Percentiles rank a stretch among this genome's conserved stretches.
Conservation (phyloP, 768 basidiomycete species). For the Nidularia pulvinata region DNA sequence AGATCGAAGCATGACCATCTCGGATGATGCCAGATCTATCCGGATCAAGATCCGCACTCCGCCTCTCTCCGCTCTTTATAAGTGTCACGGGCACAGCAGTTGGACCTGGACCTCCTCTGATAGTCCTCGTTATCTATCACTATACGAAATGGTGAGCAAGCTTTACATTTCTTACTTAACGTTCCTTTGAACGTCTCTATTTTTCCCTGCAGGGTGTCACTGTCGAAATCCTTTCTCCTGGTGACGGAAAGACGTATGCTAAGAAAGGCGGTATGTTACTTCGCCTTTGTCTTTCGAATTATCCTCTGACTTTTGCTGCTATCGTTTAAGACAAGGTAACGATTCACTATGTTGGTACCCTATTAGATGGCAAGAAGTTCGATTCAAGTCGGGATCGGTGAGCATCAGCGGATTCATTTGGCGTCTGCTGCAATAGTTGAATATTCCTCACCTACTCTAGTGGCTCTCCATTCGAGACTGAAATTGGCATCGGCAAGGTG, state of each 20-base stretch:
- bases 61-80: slow-evolving; percentile 45
- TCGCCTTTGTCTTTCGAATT: slow-evolving; percentile 6
- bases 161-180: slow-evolving; percentile 7
- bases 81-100: slow-evolving; percentile 26
- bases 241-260: slow-evolving; percentile 68
- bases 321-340: slow-evolving; percentile 56
- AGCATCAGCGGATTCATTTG: slow-evolving; percentile 14
- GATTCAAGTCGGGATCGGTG: slow-evolving; percentile 82
- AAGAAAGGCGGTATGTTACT: slow-evolving; percentile 62
- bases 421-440: not conserved
- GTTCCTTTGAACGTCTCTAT: not conserved
- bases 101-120: slow-evolving; percentile 29
- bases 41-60: slow-evolving; percentile 82
- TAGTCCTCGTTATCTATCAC: slow-evolving; percentile 18
- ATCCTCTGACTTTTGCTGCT: slow-evolving; percentile 10
- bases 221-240: slow-evolving; percentile 54
- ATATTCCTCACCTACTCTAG: slow-evolving; percentile 29
- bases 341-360: slow-evolving; percentile 83
- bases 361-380: slow-evolving; percentile 61
- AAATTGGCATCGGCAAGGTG: slow-evolving; percentile 80
- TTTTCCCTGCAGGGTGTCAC: slow-evolving; percentile 62
- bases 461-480: slow-evolving; percentile 56
- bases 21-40: slow-evolving; percentile 39
- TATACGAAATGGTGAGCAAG: slow-evolving; percentile 28
- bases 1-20: slow-evolving; percentile 10